A percentile compares a stretch with the other conserved stretches of the same genome.
phyloP scores from a whole-genome alignment of 140 eudicot species.

The Erigeron philadelphicus region DNA sequence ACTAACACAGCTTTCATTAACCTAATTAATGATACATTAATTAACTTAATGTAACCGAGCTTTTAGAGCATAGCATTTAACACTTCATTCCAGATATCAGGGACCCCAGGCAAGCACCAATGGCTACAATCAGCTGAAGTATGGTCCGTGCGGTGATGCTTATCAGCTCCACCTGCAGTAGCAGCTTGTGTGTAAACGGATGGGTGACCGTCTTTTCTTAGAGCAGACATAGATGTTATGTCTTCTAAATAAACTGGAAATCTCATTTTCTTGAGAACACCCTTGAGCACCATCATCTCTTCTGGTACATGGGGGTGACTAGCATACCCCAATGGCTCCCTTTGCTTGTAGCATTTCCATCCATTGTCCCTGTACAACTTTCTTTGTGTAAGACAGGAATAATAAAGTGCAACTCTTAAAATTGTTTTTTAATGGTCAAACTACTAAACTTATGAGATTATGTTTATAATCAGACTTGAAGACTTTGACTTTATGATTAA shows the following conservation, averaged over 20 bases:
- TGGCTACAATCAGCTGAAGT: constrained; percentile 76
- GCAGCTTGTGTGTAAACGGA: constrained; percentile 51
- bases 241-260: constrained; percentile 69
- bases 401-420: too few species aligned
- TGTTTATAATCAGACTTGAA: too few species aligned
- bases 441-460: too few species aligned
- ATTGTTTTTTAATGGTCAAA: too few species aligned
- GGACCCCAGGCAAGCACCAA: constrained; percentile 93
- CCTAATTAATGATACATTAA: constrained; percentile 10
- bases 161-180: constrained; percentile 32
- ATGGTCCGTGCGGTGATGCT: constrained; percentile 31
- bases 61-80: constrained; percentile 50
- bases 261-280: constrained; percentile 58
- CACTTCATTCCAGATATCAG: constrained; percentile 82
- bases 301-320: constrained; percentile 65
- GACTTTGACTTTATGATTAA: too few species aligned
- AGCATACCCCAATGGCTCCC: constrained; percentile 54
- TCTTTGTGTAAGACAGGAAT: constrained; percentile 12
- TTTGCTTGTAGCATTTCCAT: constrained; percentile 69
- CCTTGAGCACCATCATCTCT: constrained; percentile 49
- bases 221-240: constrained; percentile 59
- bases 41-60: neutral
- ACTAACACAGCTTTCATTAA: constrained; percentile 2
- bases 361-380: constrained; percentile 60
- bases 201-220: constrained; percentile 76